phyloP scores from a whole-genome alignment of 495 filamentous ascomycete species.

The Aspergillus nidulans region DNA sequence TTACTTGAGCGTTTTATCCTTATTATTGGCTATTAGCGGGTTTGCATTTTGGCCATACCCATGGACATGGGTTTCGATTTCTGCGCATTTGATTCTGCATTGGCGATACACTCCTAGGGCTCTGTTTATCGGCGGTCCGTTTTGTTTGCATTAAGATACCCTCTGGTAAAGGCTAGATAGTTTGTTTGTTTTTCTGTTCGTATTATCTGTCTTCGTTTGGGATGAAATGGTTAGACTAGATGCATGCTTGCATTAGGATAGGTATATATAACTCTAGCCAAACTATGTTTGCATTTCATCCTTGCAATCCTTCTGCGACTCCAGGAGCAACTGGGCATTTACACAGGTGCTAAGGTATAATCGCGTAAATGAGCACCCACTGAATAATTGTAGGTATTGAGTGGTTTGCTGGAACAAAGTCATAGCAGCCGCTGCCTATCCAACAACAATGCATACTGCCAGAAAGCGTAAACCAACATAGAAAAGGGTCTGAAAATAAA shows the following conservation, averaged over 20 bases:
- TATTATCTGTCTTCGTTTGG: not conserved
- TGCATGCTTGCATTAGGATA: not conserved
- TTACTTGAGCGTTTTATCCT: not conserved
- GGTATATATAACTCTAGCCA: no score
- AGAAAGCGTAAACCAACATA: not conserved
- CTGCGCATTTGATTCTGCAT: conserved; percentile 1
- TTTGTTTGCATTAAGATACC: conserved; percentile 17
- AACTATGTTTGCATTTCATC: not conserved
- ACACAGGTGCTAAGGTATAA: no score
- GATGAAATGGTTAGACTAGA: no score
- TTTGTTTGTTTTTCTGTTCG: conserved; percentile 16
- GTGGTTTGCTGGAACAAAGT: no score
- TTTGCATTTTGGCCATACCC: conserved; percentile 32
- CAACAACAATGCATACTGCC: no score
- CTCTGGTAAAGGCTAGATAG: conserved; percentile 57
- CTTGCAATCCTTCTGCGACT: no score
- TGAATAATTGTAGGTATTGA: no score
- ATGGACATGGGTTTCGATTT: not conserved
- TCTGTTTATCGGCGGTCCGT: conserved; percentile 9
- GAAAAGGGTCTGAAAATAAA: not conserved
- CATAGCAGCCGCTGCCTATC: no score
- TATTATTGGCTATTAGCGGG: conserved; percentile 7
- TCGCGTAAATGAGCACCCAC: no score
- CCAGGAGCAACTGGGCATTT: no score
- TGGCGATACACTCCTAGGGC: conserved; percentile 3